A percentile compares a stretch with the other conserved stretches of the same genome.
phyloP scores from a whole-genome alignment of 805 yeast genomes.

The Saccharomycopsis javanensis region DNA sequence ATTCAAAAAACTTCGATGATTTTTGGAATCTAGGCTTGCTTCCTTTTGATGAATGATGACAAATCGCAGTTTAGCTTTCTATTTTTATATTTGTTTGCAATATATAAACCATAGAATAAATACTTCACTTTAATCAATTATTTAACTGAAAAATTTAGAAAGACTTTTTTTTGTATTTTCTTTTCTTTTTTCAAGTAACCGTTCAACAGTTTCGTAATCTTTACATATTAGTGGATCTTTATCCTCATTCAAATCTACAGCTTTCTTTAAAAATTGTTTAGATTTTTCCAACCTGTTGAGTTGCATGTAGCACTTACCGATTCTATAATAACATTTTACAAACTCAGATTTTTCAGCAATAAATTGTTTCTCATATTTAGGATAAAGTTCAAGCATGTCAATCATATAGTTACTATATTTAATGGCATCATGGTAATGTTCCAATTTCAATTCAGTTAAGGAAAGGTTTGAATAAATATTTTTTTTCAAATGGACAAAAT shows the following conservation, averaged over 20 bases:
- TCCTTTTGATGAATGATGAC: conserved; percentile 4
- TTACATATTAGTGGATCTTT: conserved; percentile 39
- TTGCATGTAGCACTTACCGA: conserved; percentile 37
- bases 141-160: conserved; percentile 47
- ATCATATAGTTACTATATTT: conserved; percentile 48
- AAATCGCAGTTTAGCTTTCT: background rate
- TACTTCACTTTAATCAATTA: background rate
- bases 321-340: conserved; percentile 53
- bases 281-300: conserved; percentile 43
- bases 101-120: background rate
- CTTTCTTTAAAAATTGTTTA: conserved; percentile 31
- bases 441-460: conserved; percentile 40
- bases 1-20: conserved; percentile 18
- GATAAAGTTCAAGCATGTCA: conserved; percentile 28
- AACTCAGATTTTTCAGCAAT: conserved; percentile 30
- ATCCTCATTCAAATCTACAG: conserved; percentile 37
- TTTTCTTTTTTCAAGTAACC: conserved; percentile 33
- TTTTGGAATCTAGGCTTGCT: conserved; percentile 22
- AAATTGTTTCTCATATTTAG: conserved; percentile 25
- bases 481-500: conserved; percentile 38
- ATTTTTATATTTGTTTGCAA: background rate
- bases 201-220: conserved; percentile 36
- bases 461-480: conserved; percentile 44
- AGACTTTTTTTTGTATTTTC: conserved; percentile 43
- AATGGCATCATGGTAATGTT: conserved; percentile 39